Base-by-base conservation (phyloP, 2,329 filamentous ascomycete genomes). In the Apiospora malaysiana region DNA sequence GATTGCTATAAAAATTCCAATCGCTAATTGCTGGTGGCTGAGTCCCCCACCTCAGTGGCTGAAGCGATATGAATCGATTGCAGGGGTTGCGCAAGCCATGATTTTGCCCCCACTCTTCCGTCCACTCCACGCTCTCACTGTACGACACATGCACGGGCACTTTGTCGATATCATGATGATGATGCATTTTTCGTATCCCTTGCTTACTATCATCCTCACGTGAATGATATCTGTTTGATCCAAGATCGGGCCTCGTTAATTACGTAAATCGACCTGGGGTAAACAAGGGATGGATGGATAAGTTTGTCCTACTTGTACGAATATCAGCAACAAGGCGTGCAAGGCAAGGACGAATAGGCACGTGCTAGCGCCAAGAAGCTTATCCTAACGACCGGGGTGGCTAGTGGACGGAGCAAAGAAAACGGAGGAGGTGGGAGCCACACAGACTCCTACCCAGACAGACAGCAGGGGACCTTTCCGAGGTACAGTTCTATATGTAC, bases 301-400 rank as follows among this genome's bases (percentile, higher is more conserved):
- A n/a, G 42, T 45, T 4, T 14, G 51, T 59, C 18, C 27, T 59
- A 63, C n/a, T n/a, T n/a, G n/a, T n/a, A n/a, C 56, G 27, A 40
- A 40, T n/a, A 27, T n/a, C 8, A 42, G 8, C 8, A 42, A 42
- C 12, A 9, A 46, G 43, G 43, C 14, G 12, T 14, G 14, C 16
- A 37, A 37, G 27, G 27, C 18, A 4, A 59, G 10, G 32, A 37
- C 40, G 32, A 40, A 49, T 40, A 49, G 67, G 46, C 67, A 49
- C 45, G 67, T 68, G 46, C n/a, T 49, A 43, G 67, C 45, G 67
- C 67, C 67, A 68, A 68, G 67, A 56, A 68, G 67, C 67, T 68
- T 68, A 68, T 68, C 67, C 67, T 49, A 27, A 68, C 67, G 67
- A 68, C 67, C 16, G 46, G 67, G 45, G 46, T 49, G 45, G 67